Percentiles rank a stretch among this genome's conserved stretches.
These are phyloP conservation scores for Hortaea sp. DNA, from an alignment of 2,329 filamentous ascomycete species.

Conservation along the genomic window DNA sequence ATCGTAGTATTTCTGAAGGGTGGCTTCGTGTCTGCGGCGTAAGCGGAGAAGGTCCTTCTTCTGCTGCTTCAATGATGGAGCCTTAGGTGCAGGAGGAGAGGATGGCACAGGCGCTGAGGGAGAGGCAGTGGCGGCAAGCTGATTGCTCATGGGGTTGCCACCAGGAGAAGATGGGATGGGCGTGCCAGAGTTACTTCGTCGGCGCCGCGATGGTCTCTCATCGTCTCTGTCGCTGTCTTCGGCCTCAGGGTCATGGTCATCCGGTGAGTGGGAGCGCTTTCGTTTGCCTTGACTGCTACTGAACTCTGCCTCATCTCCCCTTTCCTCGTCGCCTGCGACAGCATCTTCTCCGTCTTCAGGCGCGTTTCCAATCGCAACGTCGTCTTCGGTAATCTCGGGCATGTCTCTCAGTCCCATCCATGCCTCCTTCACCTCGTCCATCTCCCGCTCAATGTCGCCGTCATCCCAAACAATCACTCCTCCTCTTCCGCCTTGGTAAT, in stretches of 20 bases:
- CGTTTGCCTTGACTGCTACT: constrained; percentile 36
- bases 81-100: constrained; percentile 49
- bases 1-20: constrained; percentile 74
- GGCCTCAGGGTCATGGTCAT: constrained; percentile 54
- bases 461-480: constrained; percentile 94
- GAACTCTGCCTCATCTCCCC: constrained; percentile 40
- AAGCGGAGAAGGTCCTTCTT: constrained; percentile 64
- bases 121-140: constrained; percentile 21
- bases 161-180: constrained; percentile 58
- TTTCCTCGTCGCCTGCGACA: constrained; percentile 46
- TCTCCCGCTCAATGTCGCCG: constrained; percentile 81
- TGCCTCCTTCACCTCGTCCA: constrained; percentile 64
- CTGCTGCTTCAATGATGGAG: constrained; percentile 61
- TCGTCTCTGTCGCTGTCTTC: constrained; percentile 59
- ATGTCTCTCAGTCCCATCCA: constrained; percentile 82
- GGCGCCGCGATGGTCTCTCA: constrained; percentile 65
- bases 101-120: constrained; percentile 27
- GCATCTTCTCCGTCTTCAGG: constrained; percentile 48
- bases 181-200: constrained; percentile 74
- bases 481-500: constrained; percentile 68
- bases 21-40: constrained; percentile 63
- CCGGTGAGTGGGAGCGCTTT: constrained; percentile 67
- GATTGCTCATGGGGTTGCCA: constrained; percentile 32
- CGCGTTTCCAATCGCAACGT: constrained; percentile 47
- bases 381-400: constrained; percentile 75